phyloP scores from a whole-genome alignment of 352 stramenopile genomes.

The Pythium sukuiense region DNA sequence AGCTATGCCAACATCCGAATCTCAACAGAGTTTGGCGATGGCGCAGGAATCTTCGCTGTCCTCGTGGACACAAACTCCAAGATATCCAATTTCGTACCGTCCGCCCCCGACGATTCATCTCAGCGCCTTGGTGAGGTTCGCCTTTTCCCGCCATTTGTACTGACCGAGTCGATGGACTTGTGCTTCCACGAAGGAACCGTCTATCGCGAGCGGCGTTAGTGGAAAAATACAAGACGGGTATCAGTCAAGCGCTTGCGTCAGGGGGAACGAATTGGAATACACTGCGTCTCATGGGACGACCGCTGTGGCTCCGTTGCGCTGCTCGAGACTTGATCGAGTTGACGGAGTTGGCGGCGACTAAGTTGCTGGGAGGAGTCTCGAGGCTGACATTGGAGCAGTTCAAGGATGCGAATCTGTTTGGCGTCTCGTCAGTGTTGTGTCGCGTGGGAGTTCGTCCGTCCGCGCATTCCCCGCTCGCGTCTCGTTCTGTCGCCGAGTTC shows the following conservation, averaged over 20 bases:
- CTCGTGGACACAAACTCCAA: not conserved
- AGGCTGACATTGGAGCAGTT: not conserved
- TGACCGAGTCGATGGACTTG: constrained; percentile 4
- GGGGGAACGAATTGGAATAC: not conserved
- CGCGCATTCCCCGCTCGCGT: constrained; percentile 18
- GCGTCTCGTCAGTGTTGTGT: constrained; percentile 27
- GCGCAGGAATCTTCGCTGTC: not conserved
- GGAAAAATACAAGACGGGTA: not conserved
- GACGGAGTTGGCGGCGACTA: not conserved
- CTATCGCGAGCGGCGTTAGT: not conserved
- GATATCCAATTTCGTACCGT: not conserved
- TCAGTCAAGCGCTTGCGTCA: not conserved
- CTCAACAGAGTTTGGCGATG: not conserved
- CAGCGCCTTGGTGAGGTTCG: not conserved
- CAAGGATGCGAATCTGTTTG: not conserved
- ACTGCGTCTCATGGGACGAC: not conserved
- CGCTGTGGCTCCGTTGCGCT: not conserved
- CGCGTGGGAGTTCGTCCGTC: constrained; percentile 23
- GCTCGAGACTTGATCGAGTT: not conserved
- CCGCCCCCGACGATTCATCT: not conserved
- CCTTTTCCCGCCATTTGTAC: constrained; percentile 7
- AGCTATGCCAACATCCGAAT: not conserved
- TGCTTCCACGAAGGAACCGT: not conserved
- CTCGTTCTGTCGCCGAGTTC: constrained; percentile 23
- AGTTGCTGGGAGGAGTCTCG: not conserved